These are phyloP conservation scores for Linnemannia exigua DNA, from an alignment of 192 early-diverging fungal species.

Conservation along the genomic window DNA sequence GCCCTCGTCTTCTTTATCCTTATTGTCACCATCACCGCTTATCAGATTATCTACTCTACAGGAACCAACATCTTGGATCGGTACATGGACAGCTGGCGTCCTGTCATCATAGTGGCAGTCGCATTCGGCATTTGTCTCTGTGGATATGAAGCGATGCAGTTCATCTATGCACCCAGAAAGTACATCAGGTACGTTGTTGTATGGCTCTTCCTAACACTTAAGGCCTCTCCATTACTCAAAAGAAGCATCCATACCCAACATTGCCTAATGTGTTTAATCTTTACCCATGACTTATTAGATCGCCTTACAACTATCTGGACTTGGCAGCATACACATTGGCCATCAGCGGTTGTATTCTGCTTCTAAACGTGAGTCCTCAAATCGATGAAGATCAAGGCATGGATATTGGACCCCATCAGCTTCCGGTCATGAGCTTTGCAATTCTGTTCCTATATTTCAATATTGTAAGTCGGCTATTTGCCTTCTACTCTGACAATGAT, in stretches of 20 bases:
- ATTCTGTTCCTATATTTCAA: constrained; percentile 44
- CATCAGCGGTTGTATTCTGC: constrained; percentile 27
- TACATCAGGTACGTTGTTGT: constrained; percentile 40
- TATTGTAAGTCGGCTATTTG: constrained; percentile 42
- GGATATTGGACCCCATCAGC: constrained; percentile 23
- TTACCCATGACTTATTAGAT: constrained; percentile 17
- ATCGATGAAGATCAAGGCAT: not conserved
- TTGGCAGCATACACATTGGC: constrained; percentile 25
- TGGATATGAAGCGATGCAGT: constrained; percentile 34
- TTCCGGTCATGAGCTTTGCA: constrained; percentile 44
- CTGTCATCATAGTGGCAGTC: constrained; percentile 22
- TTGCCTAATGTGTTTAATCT: too few relatives aligned
- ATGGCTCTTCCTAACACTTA: too few relatives aligned
- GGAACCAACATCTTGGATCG: not conserved
- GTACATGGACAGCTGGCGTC: constrained; percentile 22
- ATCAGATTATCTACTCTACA: constrained; percentile 12
- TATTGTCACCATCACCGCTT: constrained; percentile 25
- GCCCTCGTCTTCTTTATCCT: constrained; percentile 38
- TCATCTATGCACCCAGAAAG: constrained; percentile 26
- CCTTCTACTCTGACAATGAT: too few relatives aligned
- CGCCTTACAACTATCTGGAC: constrained; percentile 49
- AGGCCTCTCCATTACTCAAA: too few relatives aligned
- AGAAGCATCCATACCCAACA: not conserved
- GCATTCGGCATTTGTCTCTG: constrained; percentile 23
- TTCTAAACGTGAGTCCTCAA: not conserved